A percentile compares a stretch with the other conserved stretches of the same genome.
Conservation (phyloP, 352 stramenopile species). For the Phytophthora meadii region DNA sequence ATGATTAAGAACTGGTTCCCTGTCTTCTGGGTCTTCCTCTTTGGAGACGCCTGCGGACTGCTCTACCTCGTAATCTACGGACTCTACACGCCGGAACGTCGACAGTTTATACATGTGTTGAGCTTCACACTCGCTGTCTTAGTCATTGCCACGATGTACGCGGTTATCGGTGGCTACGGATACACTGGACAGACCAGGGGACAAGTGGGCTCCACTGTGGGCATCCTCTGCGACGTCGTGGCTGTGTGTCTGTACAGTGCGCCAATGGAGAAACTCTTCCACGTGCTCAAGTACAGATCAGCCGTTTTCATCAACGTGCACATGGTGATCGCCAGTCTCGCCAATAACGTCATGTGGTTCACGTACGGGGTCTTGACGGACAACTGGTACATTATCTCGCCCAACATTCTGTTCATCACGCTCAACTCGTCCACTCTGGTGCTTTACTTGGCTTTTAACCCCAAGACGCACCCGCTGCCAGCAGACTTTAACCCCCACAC, state of each 20-base stretch:
- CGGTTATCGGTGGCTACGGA: slow-evolving; percentile 30
- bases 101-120: slow-evolving; percentile 27
- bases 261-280: slow-evolving; percentile 48
- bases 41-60: slow-evolving; percentile 28
- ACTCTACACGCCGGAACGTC: slow-evolving; percentile 39
- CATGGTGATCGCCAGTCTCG: slow-evolving; percentile 51
- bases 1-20: slow-evolving; percentile 49
- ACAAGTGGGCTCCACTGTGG: slow-evolving; percentile 33
- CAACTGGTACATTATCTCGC: slow-evolving; percentile 37
- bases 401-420: slow-evolving; percentile 32
- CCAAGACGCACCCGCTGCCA: slow-evolving; percentile 23
- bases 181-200: slow-evolving; percentile 37
- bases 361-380: slow-evolving; percentile 39
- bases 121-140: slow-evolving; percentile 15
- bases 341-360: slow-evolving; percentile 57
- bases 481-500: slow-evolving; percentile 10
- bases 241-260: slow-evolving; percentile 40
- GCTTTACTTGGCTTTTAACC: slow-evolving; percentile 33
- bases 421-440: slow-evolving; percentile 31
- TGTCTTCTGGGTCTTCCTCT: slow-evolving; percentile 43
- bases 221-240: slow-evolving; percentile 34
- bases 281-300: slow-evolving; percentile 49
- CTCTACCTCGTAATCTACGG: slow-evolving; percentile 60
- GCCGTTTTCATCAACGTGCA: slow-evolving; percentile 46
- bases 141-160: slow-evolving; percentile 38